Evolutionary conservation across 345 rosid genomes (phyloP), one percentile per base, ranked within the genome.

Genomic region (Salix koriyanagi): DNA sequence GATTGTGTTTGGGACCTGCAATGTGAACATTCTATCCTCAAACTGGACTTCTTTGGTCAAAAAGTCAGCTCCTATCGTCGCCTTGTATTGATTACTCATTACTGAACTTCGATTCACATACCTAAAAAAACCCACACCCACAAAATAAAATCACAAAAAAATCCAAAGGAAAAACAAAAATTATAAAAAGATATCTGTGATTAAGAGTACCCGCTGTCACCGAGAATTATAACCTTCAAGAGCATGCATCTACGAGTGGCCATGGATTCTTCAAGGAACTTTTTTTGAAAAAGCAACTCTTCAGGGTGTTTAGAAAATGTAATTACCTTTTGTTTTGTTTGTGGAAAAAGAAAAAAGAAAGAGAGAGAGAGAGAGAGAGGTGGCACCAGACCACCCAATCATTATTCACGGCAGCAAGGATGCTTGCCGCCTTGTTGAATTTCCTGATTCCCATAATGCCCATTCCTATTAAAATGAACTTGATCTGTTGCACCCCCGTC

Each of bases 31-130:
- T 74, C 94, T 90, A 80, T 94, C 98, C 84, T 92, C 97, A 70
- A 90, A 88, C 42, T 90, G 90, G 75, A 94, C 92, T 87, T 94
- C 98, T 83, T 92, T 91, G 7, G 97, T 92, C 80, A 94, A 85
- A 83, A 94, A 94, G 87, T 94, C 98, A 5, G 95, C 97, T 76
- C 97, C 98, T 42, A 94, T 94, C 19, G 97, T 92, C 0, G 97
- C 97, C 84, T 91, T 95, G 79, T 95, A 95, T 81, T 95, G 97
- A 83, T 91, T 95, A 28, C 28, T 26, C 28, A 26, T 1, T 26
- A 71, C 93, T 93, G 70, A 95, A 95, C 79, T 90, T 2, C 91
- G 89, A 78, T 95, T 95, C 87, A 95, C 99, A 79, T 86, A 93
- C 87, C 99, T 92, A 48, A 65, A 85, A 61, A 85, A 19, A 16